Evolutionary conservation across 371 early-diverging fungal genomes (phyloP).

Genomic region (Apophysomyces variabilis): DNA sequence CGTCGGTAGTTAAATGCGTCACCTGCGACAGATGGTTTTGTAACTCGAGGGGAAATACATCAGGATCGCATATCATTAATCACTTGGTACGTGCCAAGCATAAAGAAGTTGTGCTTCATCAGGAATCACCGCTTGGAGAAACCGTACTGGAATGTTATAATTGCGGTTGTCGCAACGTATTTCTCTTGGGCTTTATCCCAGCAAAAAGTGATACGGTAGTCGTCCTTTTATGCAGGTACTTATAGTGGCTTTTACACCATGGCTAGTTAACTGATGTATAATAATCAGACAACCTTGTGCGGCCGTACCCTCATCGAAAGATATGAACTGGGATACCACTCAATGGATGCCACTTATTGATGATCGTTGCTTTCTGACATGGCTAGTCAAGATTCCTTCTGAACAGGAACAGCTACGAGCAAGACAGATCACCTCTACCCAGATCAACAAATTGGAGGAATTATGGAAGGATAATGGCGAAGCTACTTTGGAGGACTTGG

Average conservation of each 20-base stretch:
- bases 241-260: background rate
- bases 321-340: slow-evolving; percentile 94
- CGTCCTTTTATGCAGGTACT: slow-evolving; percentile 92
- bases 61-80: slow-evolving; percentile 95
- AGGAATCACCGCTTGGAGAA: slow-evolving; percentile 91
- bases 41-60: slow-evolving; percentile 90
- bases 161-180: slow-evolving; percentile 96
- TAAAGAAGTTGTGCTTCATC: slow-evolving; percentile 92
- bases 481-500: slow-evolving; percentile 85
- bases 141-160: slow-evolving; percentile 96
- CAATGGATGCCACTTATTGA: slow-evolving; percentile 98
- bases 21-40: slow-evolving; percentile 97
- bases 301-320: slow-evolving; percentile 85
- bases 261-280: too few relatives aligned
- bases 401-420: slow-evolving; percentile 88
- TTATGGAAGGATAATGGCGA: slow-evolving; percentile 86
- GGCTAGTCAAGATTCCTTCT: slow-evolving; percentile 93
- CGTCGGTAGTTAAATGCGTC: slow-evolving; percentile 93
- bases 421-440: slow-evolving; percentile 81
- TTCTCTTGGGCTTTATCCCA: slow-evolving; percentile 97
- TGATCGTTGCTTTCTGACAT: slow-evolving; percentile 90
- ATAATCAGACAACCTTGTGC: slow-evolving; percentile 87
- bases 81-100: slow-evolving; percentile 96
- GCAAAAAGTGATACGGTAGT: slow-evolving; percentile 98
- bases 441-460: slow-evolving; percentile 91